Base-by-base conservation (phyloP, 345 rosid species). In the Salix exigua region DNA sequence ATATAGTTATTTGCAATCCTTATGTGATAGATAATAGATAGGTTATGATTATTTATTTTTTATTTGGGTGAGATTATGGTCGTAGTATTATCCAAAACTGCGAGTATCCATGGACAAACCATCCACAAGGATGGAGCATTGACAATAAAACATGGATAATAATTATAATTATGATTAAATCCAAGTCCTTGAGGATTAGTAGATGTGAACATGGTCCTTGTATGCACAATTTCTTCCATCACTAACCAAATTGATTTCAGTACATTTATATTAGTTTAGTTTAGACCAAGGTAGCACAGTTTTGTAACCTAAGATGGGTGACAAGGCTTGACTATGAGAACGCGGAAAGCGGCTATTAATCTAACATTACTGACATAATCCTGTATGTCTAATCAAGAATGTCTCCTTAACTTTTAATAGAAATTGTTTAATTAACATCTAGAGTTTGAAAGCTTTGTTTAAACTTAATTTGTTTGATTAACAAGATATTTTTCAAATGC, bases 401-500 rank as follows among this genome's bases (percentile, higher is more conserved):
- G 51, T 35, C 1, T 33, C 2, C 25, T 58, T 21, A 12, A 13
- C 4, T 5, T 35, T 12, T 31, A 44, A 46, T 5, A 13, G 1
- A 2, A 26, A n/a, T n/a, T n/a, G 26, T 58, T 58, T n/a, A 3
- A n/a, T n/a, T 58, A 10, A 58, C 5, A n/a, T 55, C 9, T 55
- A n/a, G 62, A 55, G 62, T 55, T 55, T 55, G 62, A 58, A n/a
- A 46, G 4, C 14, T 58, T 58, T 55, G 25, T 18, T 19, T 19
- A 51, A 17, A 23, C 58, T 51, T 51, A 53, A n/a, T 21, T 71
- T 72, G 40, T 17, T 9, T 37, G 61, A 28, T 25, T 65, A 44
- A 50, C 26, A 44, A 12, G 42, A 4, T 42, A 74, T 48, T 37
- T 68, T 74, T 70, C 61, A 75, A 77, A 79, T 78, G 18, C 81